Conservation (phyloP, 108 stramenopile genomes). For the Pseudonitzschia multiseries region DNA sequence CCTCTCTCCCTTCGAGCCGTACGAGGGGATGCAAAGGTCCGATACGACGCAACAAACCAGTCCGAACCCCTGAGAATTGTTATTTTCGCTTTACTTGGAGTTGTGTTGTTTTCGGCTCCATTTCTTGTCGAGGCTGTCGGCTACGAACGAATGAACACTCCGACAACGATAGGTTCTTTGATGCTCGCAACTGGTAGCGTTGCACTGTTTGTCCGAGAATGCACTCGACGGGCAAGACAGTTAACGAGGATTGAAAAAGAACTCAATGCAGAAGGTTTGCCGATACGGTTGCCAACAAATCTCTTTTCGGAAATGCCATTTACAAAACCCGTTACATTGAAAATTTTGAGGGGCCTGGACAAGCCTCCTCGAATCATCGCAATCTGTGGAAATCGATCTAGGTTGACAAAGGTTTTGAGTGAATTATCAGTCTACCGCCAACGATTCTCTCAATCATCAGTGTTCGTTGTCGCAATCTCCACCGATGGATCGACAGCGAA, state of each 20-base stretch:
- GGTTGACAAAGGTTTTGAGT: slow-evolving; percentile 39
- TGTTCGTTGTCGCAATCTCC: slow-evolving; percentile 59
- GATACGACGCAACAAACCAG: slow-evolving; percentile 76
- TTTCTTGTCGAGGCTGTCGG: slow-evolving; percentile 51
- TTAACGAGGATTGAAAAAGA: slow-evolving; percentile 77
- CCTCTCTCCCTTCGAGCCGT: slow-evolving; percentile 63
- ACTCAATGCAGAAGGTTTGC: slow-evolving; percentile 58
- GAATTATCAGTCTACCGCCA: slow-evolving; percentile 45
- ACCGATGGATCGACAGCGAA: slow-evolving; percentile 51
- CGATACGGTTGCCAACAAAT: slow-evolving; percentile 58
- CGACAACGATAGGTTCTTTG: slow-evolving; percentile 26
- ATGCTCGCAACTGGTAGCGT: slow-evolving; percentile 34
- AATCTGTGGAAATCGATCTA: slow-evolving; percentile 48
- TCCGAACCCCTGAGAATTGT: slow-evolving; percentile 80
- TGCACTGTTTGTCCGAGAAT: slow-evolving; percentile 63
- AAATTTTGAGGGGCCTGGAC: slow-evolving; percentile 12
- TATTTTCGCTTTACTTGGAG: slow-evolving; percentile 48
- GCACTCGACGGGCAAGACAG: slow-evolving; percentile 59
- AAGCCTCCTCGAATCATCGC: slow-evolving; percentile 56
- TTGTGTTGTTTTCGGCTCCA: slow-evolving; percentile 53
- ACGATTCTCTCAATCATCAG: slow-evolving; percentile 58
- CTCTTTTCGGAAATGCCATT: slow-evolving; percentile 36
- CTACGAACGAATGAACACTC: slow-evolving; percentile 24
- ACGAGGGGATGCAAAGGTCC: slow-evolving; percentile 71
- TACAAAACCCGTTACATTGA: slow-evolving; percentile 25